Evolutionary conservation across 2,329 filamentous ascomycete genomes (phyloP).

Genomic region (Periconia macrospinosa): DNA sequence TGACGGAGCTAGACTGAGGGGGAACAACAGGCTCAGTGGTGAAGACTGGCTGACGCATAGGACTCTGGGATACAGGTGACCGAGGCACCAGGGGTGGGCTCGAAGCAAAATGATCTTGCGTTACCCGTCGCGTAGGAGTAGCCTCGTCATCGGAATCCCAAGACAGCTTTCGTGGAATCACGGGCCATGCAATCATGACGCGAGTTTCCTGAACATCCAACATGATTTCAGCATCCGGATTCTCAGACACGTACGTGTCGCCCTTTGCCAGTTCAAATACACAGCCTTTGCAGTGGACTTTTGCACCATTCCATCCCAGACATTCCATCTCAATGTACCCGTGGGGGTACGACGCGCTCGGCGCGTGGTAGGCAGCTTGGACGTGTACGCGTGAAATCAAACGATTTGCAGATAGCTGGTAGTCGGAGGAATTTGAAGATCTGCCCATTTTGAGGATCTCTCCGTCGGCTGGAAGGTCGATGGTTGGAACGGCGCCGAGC

Average conservation of each 20-base stretch:
- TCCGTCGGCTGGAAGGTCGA: conserved; percentile 80
- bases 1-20: conserved; percentile 26
- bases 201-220: conserved; percentile 91
- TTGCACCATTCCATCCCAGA: conserved; percentile 93
- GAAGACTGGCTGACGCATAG: conserved; percentile 52
- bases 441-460: conserved; percentile 85
- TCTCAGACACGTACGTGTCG: conserved; percentile 87
- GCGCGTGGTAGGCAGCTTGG: conserved; percentile 78
- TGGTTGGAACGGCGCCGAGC: conserved; percentile 77
- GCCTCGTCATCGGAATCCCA: conserved; percentile 63
- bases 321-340: conserved; percentile 87
- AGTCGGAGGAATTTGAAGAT: conserved; percentile 93
- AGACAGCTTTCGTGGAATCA: conserved; percentile 55
- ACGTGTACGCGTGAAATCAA: conserved; percentile 93
- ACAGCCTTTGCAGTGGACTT: conserved; percentile 85
- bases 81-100: conserved; percentile 66
- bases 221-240: conserved; percentile 87
- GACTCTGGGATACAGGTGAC: conserved; percentile 77
- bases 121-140: conserved; percentile 35
- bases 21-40: conserved; percentile 38
- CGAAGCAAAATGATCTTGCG: conserved; percentile 54
- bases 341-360: conserved; percentile 66
- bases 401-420: conserved; percentile 88
- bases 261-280: conserved; percentile 86
- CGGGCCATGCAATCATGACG: conserved; percentile 88